Percentiles rank a stretch among this genome's conserved stretches.
Conservation (phyloP, 1,284 basidiomycete genomes). For the Marasmius sp. region DNA sequence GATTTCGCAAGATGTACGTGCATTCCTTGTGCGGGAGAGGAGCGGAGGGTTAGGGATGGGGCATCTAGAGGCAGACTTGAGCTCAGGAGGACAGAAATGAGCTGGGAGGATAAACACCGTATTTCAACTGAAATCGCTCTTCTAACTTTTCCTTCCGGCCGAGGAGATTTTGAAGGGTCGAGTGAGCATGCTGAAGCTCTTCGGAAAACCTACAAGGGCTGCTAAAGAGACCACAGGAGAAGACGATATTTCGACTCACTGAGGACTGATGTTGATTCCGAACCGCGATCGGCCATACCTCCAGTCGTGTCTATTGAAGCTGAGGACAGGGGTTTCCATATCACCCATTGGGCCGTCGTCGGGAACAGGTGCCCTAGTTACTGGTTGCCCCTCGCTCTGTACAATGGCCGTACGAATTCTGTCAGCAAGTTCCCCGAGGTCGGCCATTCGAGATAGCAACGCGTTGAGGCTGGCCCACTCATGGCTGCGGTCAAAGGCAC, state of each 20-base stretch:
- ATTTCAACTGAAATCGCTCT: conserved; percentile 48
- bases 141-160: conserved; percentile 54
- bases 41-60: conserved; percentile 70
- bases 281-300: conserved; percentile 36
- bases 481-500: conserved; percentile 21
- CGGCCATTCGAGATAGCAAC: conserved; percentile 56
- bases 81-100: not conserved
- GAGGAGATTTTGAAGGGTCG: conserved; percentile 44
- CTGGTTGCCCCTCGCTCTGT: conserved; percentile 18
- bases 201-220: conserved; percentile 61
- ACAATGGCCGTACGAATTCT: conserved; percentile 63
- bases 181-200: conserved; percentile 56
- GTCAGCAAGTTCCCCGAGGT: conserved; percentile 55
- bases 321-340: not conserved
- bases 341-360: not conserved
- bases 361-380: not conserved
- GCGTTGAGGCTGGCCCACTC: conserved; percentile 59
- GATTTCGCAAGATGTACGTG: conserved; percentile 68
- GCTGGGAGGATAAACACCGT: conserved; percentile 45
- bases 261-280: conserved; percentile 64
- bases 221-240: conserved; percentile 1
- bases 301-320: conserved; percentile 20
- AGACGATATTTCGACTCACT: conserved; percentile 43
- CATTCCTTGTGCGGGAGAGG: conserved; percentile 66
- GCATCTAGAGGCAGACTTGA: conserved; percentile 44